These are phyloP conservation scores for Elsinoe perseae DNA, from an alignment of 2,329 filamentous ascomycete species.

Conservation along the genomic window DNA sequence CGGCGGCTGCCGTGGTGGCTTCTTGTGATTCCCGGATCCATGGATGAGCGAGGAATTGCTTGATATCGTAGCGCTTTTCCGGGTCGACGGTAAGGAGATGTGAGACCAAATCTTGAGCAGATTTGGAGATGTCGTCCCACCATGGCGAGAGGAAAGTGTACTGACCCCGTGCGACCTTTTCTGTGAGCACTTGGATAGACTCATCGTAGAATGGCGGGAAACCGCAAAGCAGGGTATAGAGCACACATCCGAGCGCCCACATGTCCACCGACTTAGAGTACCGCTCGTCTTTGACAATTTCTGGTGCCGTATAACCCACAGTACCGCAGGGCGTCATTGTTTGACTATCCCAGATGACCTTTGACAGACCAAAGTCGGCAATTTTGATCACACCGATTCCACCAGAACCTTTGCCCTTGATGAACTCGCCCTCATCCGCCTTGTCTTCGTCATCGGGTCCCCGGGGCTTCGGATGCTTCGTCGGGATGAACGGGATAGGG, in stretches of 20 bases:
- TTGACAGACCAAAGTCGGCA: constrained; percentile 94
- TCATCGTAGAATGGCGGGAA: constrained; percentile 99
- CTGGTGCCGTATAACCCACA: constrained; percentile 93
- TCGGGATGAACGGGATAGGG: constrained; percentile 72
- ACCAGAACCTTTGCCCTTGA: constrained; percentile 70
- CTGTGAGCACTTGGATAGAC: constrained; percentile 90
- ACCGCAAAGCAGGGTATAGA: constrained; percentile 93
- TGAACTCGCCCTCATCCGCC: constrained; percentile 89
- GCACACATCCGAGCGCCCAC: constrained; percentile 95
- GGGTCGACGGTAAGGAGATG: constrained; percentile 92
- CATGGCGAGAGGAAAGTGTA: constrained; percentile 97
- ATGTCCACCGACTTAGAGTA: constrained; percentile 99
- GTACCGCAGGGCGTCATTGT: constrained; percentile 99
- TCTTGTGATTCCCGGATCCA: constrained; percentile 75
- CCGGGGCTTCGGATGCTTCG: constrained; percentile 70
- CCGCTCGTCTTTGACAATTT: constrained; percentile 97
- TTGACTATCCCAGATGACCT: constrained; percentile 95
- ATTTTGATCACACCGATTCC: constrained; percentile 96
- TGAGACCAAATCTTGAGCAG: constrained; percentile 86
- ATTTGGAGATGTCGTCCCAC: constrained; percentile 98
- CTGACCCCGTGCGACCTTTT: constrained; percentile 94
- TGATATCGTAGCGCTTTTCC: constrained; percentile 88
- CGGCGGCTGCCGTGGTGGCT: constrained; percentile 57
- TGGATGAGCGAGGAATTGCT: constrained; percentile 85
- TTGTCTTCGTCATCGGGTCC: constrained; percentile 93